Percentiles rank a stretch among this genome's conserved stretches.
Conservation (phyloP, 208 protist species). For the Porcisia deanei region DNA sequence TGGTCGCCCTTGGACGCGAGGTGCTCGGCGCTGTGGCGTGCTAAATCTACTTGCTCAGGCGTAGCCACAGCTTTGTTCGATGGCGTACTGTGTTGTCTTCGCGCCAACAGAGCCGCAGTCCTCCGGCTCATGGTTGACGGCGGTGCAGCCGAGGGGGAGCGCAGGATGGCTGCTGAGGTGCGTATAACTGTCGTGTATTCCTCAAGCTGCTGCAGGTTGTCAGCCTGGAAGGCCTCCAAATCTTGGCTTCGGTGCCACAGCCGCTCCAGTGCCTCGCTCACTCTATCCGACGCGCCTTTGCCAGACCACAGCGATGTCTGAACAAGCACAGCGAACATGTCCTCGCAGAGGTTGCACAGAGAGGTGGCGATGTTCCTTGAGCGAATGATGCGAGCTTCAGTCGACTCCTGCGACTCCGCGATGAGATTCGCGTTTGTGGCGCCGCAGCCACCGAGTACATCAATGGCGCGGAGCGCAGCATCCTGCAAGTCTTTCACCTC, state of each 20-base stretch:
- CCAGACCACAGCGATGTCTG: conserved; percentile 46
- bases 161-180: conserved; percentile 14
- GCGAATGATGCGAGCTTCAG: conserved; percentile 13
- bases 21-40: conserved; percentile 19
- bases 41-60: conserved; percentile 8
- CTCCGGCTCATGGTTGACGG: conserved; percentile 1
- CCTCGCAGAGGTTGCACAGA: conserved; percentile 43
- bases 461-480: conserved; percentile 41
- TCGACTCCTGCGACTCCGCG: conserved; percentile 21
- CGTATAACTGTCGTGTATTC: conserved; percentile 23
- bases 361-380: conserved; percentile 19
- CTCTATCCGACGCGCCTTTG: conserved; percentile 29
- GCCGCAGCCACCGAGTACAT: conserved; percentile 37
- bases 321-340: conserved; percentile 47
- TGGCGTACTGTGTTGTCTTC: background rate
- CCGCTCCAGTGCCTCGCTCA: conserved; percentile 47
- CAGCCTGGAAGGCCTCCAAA: conserved; percentile 18
- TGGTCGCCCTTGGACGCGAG: conserved; percentile 19
- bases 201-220: conserved; percentile 14
- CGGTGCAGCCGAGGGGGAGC: background rate
- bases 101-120: conserved; percentile 5
- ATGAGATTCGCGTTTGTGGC: conserved; percentile 14
- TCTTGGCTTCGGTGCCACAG: conserved; percentile 33
- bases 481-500: conserved; percentile 45
- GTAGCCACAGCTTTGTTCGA: conserved; percentile 5